These are phyloP conservation scores for Beauveria sp. DNA, from an alignment of 2,329 filamentous ascomycete genomes.

Conservation along the genomic window DNA sequence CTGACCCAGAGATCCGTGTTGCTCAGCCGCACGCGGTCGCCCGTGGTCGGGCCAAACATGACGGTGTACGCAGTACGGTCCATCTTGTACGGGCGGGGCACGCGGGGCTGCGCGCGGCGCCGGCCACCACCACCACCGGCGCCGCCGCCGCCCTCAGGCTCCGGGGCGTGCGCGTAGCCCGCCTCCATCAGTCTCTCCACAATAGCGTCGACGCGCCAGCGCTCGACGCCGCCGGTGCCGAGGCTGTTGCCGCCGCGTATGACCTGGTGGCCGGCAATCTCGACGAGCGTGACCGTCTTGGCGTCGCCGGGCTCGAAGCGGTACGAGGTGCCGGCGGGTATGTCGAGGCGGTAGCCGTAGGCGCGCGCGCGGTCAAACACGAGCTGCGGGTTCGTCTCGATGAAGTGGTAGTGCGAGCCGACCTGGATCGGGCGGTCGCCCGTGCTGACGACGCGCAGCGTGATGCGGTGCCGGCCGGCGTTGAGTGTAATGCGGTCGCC, in stretches of 20 bases:
- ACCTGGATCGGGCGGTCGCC: conserved; percentile 75
- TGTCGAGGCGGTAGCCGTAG: conserved; percentile 82
- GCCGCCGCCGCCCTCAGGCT: conserved; percentile 58
- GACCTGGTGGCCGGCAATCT: conserved; percentile 72
- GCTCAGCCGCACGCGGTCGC: conserved; percentile 75
- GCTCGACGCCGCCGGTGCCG: conserved; percentile 64
- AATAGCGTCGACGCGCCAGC: conserved; percentile 56
- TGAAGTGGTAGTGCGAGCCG: conserved; percentile 92
- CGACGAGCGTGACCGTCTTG: conserved; percentile 82
- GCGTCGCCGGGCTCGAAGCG: conserved; percentile 91
- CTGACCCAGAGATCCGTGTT: conserved; percentile 83
- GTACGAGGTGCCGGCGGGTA: conserved; percentile 83
- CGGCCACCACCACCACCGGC: conserved; percentile 78
- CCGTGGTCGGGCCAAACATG: conserved; percentile 91
- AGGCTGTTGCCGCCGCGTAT: conserved; percentile 81
- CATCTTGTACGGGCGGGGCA: conserved; percentile 75
- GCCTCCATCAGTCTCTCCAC: conserved; percentile 57
- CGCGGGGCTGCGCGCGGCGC: conserved; percentile 75
- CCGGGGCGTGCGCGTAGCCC: conserved; percentile 77
- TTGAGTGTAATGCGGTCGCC: conserved; percentile 62
- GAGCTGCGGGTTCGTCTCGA: conserved; percentile 86
- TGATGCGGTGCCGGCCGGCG: conserved; percentile 64
- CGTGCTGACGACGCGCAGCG: conserved; percentile 74
- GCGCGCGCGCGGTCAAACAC: conserved; percentile 78
- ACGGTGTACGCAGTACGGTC: conserved; percentile 69